phyloP scores from a whole-genome alignment of 1,139 yeast genomes.

The Pichia kudriavzevii region DNA sequence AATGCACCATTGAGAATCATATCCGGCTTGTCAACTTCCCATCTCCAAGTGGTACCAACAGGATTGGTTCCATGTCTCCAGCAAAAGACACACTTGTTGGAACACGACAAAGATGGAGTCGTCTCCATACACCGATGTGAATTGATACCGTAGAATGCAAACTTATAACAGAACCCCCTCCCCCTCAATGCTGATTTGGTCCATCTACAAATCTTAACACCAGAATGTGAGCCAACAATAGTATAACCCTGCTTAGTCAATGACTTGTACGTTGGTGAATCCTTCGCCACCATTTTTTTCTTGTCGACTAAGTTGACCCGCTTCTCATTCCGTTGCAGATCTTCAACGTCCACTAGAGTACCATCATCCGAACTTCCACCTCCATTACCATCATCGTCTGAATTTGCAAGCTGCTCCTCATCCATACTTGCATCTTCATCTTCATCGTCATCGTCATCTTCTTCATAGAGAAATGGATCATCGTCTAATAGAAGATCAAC shows the following conservation, averaged over 20 bases:
- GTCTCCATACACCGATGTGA: constrained; percentile 95
- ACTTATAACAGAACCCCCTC: constrained; percentile 89
- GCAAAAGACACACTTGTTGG: constrained; percentile 92
- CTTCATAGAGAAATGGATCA: constrained; percentile 51
- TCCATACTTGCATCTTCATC: constrained; percentile 20
- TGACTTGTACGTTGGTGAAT: constrained; percentile 83
- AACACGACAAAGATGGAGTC: constrained; percentile 88
- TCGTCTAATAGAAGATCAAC: constrained; percentile 55
- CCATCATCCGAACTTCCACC: constrained; percentile 23
- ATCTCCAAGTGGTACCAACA: constrained; percentile 92
- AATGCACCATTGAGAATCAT: constrained; percentile 78
- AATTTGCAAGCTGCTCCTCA: background rate
- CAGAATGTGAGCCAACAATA: constrained; percentile 89
- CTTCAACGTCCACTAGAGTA: constrained; percentile 73
- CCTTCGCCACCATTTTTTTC: constrained; percentile 85
- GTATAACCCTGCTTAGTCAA: constrained; percentile 91
- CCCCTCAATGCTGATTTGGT: constrained; percentile 91
- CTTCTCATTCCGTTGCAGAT: constrained; percentile 44
- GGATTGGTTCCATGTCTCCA: constrained; percentile 99
- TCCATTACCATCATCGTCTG: constrained; percentile 14
- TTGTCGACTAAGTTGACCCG: constrained; percentile 4
- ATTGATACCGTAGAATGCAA: constrained; percentile 82
- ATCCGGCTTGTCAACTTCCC: constrained; percentile 91
- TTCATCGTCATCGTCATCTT: constrained; percentile 35
- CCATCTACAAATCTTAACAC: constrained; percentile 95